A percentile compares a stretch with the other conserved stretches of the same genome.
phyloP scores from a whole-genome alignment of 2,329 filamentous ascomycete genomes.

The Cercospora zeina region DNA sequence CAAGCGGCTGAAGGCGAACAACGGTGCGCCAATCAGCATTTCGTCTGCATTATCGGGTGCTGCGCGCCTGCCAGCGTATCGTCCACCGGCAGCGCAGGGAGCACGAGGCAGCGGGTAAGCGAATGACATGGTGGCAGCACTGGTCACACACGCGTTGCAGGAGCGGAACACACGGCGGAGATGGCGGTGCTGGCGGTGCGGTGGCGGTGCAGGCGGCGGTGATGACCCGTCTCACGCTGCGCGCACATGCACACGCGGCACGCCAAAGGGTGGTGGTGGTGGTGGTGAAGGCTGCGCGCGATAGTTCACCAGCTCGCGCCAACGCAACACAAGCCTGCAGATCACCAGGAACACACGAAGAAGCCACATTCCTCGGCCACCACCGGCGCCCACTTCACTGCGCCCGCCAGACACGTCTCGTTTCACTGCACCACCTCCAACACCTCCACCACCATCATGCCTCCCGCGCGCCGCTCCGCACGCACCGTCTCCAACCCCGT shows the following conservation, averaged over 20 bases:
- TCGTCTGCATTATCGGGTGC: slow-evolving; percentile 20
- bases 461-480: slow-evolving; percentile 38
- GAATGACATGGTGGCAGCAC: neutral
- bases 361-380: slow-evolving; percentile 9
- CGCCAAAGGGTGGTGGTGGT: neutral
- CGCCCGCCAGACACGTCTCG: slow-evolving; percentile 3
- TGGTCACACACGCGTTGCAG: neutral
- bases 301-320: slow-evolving; percentile 1
- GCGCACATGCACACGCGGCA: neutral
- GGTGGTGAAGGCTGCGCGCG: neutral
- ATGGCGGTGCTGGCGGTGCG: neutral
- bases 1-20: slow-evolving; percentile 37
- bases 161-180: neutral
- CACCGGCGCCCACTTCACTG: slow-evolving; percentile 19
- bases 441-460: slow-evolving; percentile 32
- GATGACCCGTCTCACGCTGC: neutral
- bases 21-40: slow-evolving; percentile 33
- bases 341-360: neutral
- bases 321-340: neutral
- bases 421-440: neutral
- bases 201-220: neutral
- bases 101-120: slow-evolving; percentile 22
- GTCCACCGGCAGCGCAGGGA: slow-evolving; percentile 27
- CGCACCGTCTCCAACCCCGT: slow-evolving; percentile 30
- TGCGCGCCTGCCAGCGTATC: slow-evolving; percentile 35